Conservation (phyloP, 2,329 filamentous ascomycete genomes). For the Epichloe amarillans region DNA sequence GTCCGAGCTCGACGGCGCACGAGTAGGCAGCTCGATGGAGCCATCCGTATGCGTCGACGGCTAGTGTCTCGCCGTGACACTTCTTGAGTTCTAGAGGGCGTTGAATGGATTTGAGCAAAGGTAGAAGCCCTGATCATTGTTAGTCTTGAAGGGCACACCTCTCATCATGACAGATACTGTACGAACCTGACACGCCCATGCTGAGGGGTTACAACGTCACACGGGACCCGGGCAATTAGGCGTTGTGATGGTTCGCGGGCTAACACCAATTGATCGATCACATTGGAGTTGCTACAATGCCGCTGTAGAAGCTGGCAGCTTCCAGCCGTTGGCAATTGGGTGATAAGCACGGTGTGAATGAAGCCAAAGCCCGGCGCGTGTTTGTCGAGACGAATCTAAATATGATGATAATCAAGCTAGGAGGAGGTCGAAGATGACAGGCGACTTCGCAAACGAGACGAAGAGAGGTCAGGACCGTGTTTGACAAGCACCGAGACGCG, state of each 20-base stretch:
- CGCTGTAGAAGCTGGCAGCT: background rate
- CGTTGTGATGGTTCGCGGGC: background rate
- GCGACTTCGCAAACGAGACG: background rate
- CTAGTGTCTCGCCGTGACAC: conserved; percentile 75
- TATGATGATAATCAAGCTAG: background rate
- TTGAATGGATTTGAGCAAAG: conserved; percentile 91
- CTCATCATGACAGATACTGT: background rate
- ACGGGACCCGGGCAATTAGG: background rate
- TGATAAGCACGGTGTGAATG: background rate
- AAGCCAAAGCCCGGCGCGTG: background rate
- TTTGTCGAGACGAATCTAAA: background rate
- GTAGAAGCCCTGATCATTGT: conserved; percentile 55
- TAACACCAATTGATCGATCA: background rate
- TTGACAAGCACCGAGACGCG: background rate
- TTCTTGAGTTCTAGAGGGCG: conserved; percentile 77
- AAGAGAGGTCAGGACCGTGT: background rate
- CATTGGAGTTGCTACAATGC: background rate
- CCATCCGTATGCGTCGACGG: conserved; percentile 97
- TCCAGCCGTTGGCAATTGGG: background rate
- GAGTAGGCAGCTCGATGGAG: conserved; percentile 84
- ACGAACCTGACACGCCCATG: conserved; percentile 26
- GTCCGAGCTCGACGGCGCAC: conserved; percentile 81
- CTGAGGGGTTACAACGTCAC: conserved; percentile 5
- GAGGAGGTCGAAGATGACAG: background rate
- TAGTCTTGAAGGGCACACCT: background rate